Evolutionary conservation across 306 rosid species (phyloP).

Genomic region (Inga laurina): DNA sequence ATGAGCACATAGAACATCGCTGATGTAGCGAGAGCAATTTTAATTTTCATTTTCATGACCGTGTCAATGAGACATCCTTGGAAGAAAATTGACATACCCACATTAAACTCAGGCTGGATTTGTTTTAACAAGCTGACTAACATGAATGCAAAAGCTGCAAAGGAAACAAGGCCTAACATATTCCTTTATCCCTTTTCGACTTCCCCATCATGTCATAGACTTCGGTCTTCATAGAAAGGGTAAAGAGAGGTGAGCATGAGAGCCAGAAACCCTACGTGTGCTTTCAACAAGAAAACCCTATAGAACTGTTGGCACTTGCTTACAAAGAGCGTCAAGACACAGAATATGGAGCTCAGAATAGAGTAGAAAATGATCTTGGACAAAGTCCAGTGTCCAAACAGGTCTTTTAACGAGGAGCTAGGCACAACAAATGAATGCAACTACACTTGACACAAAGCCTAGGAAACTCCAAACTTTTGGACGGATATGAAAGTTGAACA

Average conservation of each 20-base stretch:
- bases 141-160: conserved; percentile 21
- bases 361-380: conserved; percentile 7
- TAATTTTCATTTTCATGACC: conserved; percentile 12
- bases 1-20: background rate
- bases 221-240: conserved; percentile 9
- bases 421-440: conserved; percentile 16
- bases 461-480: background rate
- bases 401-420: conserved; percentile 1
- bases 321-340: background rate
- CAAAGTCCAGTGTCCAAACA: conserved; percentile 16
- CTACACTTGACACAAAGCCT: conserved; percentile 5
- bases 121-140: conserved; percentile 22
- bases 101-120: conserved; percentile 15
- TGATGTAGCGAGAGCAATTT: background rate
- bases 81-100: conserved; percentile 16
- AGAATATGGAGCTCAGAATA: background rate
- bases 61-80: conserved; percentile 17
- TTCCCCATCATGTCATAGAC: background rate
- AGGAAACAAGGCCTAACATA: background rate
- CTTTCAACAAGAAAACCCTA: conserved; percentile 5
- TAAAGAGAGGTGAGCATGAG: conserved; percentile 8
- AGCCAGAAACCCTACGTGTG: background rate
- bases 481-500: background rate
- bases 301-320: background rate
- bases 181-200: background rate